phyloP scores from a whole-genome alignment of 768 basidiomycete species.

The Collybiopsis luxurians region DNA sequence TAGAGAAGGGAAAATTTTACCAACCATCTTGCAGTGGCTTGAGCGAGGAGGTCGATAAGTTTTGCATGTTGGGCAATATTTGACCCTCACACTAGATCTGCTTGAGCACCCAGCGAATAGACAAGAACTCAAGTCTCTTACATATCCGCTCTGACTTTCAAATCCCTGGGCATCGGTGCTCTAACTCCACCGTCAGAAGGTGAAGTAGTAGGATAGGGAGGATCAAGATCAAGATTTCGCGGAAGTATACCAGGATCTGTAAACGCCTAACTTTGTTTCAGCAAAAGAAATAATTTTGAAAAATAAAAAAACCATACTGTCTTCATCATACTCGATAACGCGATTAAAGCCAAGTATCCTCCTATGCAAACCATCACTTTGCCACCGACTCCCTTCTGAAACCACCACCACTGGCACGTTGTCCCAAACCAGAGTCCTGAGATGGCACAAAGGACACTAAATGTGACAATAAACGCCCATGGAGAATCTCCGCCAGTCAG shows the following conservation, averaged over 20 bases:
- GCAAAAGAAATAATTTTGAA: constrained; percentile 5
- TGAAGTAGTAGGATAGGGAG: constrained; percentile 65
- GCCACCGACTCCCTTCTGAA: constrained; percentile 66
- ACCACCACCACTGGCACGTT: constrained; percentile 90
- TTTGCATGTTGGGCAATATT: constrained; percentile 92
- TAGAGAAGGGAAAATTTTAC: constrained; percentile 9
- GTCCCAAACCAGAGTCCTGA: constrained; percentile 86
- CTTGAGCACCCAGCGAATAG: constrained; percentile 4
- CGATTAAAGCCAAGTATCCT: constrained; percentile 55
- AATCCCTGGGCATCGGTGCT: constrained; percentile 74
- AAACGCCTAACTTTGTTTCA: constrained; percentile 75
- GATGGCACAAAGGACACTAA: constrained; percentile 62
- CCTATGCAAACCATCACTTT: constrained; percentile 49
- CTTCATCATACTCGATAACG: constrained; percentile 71
- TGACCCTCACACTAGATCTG: constrained; percentile 72
- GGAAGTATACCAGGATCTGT: constrained; percentile 89
- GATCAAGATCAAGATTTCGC: constrained; percentile 80
- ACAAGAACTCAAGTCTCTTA: constrained; percentile 36
- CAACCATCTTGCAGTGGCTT: constrained; percentile 93
- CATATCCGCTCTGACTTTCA: constrained; percentile 77
- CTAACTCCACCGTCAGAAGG: constrained; percentile 62
- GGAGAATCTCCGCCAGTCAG: constrained; percentile 86
- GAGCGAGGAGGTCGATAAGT: constrained; percentile 92
- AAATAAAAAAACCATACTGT: constrained; percentile 48
- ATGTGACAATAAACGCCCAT: constrained; percentile 71